phyloP scores from a whole-genome alignment of 192 early-diverging fungal genomes.

The Backusella tuberculispora region DNA sequence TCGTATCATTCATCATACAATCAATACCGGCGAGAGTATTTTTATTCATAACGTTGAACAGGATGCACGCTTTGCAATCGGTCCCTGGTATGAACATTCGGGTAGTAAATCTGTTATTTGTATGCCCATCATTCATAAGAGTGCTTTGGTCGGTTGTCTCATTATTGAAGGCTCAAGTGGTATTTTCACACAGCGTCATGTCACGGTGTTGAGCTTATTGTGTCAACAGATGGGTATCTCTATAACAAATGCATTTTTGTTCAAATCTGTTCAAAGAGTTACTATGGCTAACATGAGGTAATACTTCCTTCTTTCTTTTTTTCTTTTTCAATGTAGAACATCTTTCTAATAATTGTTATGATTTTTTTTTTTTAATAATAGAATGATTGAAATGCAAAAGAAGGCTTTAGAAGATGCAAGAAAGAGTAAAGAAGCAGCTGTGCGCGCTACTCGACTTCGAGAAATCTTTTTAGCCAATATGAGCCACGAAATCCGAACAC shows the following conservation, averaged over 20 bases:
- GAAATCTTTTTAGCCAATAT: conserved; percentile 43
- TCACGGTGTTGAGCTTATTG: conserved; percentile 51
- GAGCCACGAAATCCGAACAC: conserved; percentile 48
- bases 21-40: conserved; percentile 36
- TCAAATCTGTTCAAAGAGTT: conserved; percentile 48
- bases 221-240: conserved; percentile 58
- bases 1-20: conserved; percentile 37
- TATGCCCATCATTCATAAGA: conserved; percentile 52
- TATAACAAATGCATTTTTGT: conserved; percentile 53
- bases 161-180: conserved; percentile 48
- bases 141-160: conserved; percentile 45
- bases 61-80: conserved; percentile 37
- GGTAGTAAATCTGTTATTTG: conserved; percentile 52
- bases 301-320: neutral
- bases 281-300: conserved; percentile 42
- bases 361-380: neutral
- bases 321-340: neutral
- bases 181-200: conserved; percentile 48
- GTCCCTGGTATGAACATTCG: conserved; percentile 38
- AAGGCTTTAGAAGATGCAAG: conserved; percentile 36
- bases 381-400: conserved; percentile 45
- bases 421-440: conserved; percentile 42
- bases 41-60: conserved; percentile 35
- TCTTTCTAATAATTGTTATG: neutral
- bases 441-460: conserved; percentile 37